These are phyloP conservation scores for Cordyceps cicadae DNA, from an alignment of 2,329 filamentous ascomycete species.

Conservation along the genomic window DNA sequence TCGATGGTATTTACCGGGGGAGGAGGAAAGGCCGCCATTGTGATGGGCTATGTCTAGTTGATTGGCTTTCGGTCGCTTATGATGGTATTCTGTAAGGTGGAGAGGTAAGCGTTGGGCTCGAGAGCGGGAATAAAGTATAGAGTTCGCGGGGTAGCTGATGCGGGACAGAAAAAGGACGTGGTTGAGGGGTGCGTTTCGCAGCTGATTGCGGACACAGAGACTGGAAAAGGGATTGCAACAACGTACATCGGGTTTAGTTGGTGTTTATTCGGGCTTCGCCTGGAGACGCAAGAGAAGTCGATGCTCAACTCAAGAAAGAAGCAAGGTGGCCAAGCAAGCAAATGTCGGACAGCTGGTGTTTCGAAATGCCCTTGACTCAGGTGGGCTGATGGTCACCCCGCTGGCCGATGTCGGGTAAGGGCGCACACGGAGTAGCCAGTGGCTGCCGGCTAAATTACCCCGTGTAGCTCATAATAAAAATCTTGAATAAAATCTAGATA, in stretches of 20 bases:
- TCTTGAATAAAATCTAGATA: too few species aligned
- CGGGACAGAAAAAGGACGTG: neutral
- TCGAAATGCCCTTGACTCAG: neutral
- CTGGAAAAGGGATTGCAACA: too few species aligned
- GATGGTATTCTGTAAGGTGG: neutral
- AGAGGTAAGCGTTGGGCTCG: neutral
- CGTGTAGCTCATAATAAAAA: too few species aligned
- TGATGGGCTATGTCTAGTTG: neutral
- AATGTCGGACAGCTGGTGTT: neutral
- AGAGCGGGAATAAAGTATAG: neutral
- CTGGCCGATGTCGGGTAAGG: constrained; percentile 2
- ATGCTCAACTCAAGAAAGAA: neutral
- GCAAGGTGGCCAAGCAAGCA: neutral
- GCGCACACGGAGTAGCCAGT: too few species aligned
- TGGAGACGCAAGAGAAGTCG: neutral
- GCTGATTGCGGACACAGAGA: neutral
- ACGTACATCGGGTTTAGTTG: neutral
- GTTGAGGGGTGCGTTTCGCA: neutral
- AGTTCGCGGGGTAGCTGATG: neutral
- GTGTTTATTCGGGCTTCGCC: neutral
- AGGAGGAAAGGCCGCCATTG: constrained; percentile 58
- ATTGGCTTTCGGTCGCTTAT: neutral
- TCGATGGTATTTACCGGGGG: constrained; percentile 75
- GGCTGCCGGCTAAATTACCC: too few species aligned
- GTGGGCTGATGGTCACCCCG: neutral